Evolutionary conservation across 163 green algal genomes (phyloP).

Genomic region (Chlorella variabilis): DNA sequence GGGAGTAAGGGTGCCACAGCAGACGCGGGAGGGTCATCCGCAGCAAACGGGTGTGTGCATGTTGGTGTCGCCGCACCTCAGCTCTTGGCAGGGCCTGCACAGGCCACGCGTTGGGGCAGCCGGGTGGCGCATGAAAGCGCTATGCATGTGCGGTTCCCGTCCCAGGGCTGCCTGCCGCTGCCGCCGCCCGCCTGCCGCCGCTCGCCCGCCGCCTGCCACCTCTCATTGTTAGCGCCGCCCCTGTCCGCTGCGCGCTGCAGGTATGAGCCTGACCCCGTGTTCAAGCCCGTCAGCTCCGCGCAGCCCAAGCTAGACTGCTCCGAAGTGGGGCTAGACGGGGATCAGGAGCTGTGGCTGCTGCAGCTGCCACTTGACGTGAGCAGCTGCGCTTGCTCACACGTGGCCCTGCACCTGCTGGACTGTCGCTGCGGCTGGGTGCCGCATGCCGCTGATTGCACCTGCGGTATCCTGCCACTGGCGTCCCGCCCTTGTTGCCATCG

Average conservation of each 20-base stretch:
- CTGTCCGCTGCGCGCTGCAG: background rate
- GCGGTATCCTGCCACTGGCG: no score
- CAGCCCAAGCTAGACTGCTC: slow-evolving; percentile 15
- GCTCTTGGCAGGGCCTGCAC: no score
- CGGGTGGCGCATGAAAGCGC: background rate
- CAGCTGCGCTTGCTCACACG: no score
- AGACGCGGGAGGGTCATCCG: background rate
- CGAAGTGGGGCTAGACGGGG: background rate
- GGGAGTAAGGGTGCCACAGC: background rate
- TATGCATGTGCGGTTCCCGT: slow-evolving; percentile 5
- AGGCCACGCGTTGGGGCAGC: no score
- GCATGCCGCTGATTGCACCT: no score
- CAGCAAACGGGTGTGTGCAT: background rate
- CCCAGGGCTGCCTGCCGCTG: background rate
- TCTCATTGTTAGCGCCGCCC: background rate
- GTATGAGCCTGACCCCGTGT: background rate
- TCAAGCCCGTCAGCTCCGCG: background rate
- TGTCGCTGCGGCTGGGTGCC: no score
- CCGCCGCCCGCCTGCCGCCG: slow-evolving; percentile 4
- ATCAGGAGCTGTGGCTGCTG: slow-evolving; percentile 41
- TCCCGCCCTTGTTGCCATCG: no score
- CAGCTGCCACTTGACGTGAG: slow-evolving; percentile 34
- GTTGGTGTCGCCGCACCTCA: no score
- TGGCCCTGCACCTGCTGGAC: no score
- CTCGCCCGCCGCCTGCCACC: background rate